Base-by-base conservation (phyloP, 179 eudicot genomes). In the Camellia oleifera region DNA sequence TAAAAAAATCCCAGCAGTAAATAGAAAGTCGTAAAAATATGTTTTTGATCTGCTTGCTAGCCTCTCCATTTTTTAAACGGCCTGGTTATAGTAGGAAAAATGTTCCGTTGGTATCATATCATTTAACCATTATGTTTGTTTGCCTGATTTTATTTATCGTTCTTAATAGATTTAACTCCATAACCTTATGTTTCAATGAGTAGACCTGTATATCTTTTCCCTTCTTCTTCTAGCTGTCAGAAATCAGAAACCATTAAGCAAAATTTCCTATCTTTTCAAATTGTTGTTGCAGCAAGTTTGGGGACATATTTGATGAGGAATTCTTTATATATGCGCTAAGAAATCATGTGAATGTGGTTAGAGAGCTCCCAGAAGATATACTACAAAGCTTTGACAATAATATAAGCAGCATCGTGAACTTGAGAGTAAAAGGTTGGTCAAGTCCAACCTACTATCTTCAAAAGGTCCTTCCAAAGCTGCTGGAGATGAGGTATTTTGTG, bases 361-460 rank as follows among this genome's bases (percentile, higher is more conserved):
- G 89, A 82, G 85, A 91, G 79, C 97, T 97, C 69, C 98, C 99
- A 8, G 93, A 94, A 75, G 93, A 93, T 82, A 78, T 91, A 56
- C 91, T 97, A 17, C 78, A 76, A 84, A 90, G 82, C 14, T 97
- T 90, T 81, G 94, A 95, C 87, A 82, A 94, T 82, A 97, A 95
- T 76, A 90, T 97, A 53, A 95, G 99, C 91, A 95, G 86, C 90
- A 95, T 97, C 77, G 90, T 93, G 71, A 97, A 97, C 79, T 86
- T 97, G 87, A 93, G 98, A 87, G 88, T 97, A 74, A 97, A 93
- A 86, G 99, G 88, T 79, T 95, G 99, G 99, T 97, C 99, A 72
- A 95, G 95, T 81, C 91, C 97, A 3, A 82, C 87, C 68, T 92
- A 95, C 86, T 97, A 97, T 86, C 85, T 93, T 54, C 90, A 86